Evolutionary conservation across 805 yeast species (phyloP).

Genomic region (Sugiyamaella chiloensis): DNA sequence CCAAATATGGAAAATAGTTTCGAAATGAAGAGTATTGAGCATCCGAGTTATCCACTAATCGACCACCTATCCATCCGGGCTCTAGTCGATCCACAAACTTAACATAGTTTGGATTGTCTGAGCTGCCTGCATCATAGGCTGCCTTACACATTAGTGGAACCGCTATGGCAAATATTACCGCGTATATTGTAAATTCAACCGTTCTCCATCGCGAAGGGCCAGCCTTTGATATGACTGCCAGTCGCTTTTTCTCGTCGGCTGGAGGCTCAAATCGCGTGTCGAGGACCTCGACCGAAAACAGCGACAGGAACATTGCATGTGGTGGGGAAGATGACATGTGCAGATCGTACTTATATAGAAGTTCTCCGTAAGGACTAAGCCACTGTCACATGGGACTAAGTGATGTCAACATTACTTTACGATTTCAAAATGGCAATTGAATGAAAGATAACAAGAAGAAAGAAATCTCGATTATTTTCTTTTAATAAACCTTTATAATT

Average conservation of each 20-base stretch:
- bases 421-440: too few relatives aligned
- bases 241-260: constrained; percentile 30
- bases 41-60: constrained; percentile 78
- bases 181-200: constrained; percentile 68
- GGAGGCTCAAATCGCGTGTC: constrained; percentile 43
- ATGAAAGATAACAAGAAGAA: too few relatives aligned
- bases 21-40: constrained; percentile 84
- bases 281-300: constrained; percentile 40
- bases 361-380: too few relatives aligned
- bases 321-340: too few relatives aligned
- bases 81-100: constrained; percentile 58
- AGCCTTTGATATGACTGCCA: constrained; percentile 27
- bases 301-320: too few relatives aligned
- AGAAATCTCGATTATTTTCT: too few relatives aligned
- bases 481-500: too few relatives aligned
- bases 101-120: constrained; percentile 62
- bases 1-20: constrained; percentile 65
- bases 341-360: too few relatives aligned
- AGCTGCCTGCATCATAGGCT: constrained; percentile 73
- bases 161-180: constrained; percentile 56
- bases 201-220: constrained; percentile 66
- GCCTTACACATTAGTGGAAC: constrained; percentile 83
- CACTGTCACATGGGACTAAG: too few relatives aligned
- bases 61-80: constrained; percentile 86
- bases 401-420: too few relatives aligned